These are phyloP conservation scores for Blepharisma japonicum DNA, from an alignment of 73 alveolate species.

Conservation along the genomic window DNA sequence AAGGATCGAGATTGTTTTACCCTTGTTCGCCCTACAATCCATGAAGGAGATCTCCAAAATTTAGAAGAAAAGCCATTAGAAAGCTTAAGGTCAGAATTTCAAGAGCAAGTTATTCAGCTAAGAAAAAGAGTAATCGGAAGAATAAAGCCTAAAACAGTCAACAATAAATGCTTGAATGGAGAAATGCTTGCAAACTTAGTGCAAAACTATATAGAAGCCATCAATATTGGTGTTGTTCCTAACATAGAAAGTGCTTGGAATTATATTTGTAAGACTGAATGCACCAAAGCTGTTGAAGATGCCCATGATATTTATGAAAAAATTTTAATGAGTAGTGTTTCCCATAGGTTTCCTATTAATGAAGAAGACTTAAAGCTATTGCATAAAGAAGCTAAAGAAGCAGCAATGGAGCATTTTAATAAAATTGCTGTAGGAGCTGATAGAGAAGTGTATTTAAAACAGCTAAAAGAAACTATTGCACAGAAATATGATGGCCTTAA, in stretches of 20 bases:
- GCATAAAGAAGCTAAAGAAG: conserved; percentile 34
- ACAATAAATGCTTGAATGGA: conserved; percentile 83
- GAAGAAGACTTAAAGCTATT: conserved; percentile 27
- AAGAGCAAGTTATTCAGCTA: conserved; percentile 78
- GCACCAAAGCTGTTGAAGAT: conserved; percentile 62
- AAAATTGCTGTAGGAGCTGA: conserved; percentile 11
- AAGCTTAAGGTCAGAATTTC: conserved; percentile 89
- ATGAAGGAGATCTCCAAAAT: conserved; percentile 88
- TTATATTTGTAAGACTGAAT: conserved; percentile 75
- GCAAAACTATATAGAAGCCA: conserved; percentile 68
- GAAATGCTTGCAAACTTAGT: conserved; percentile 77
- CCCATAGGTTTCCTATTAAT: not conserved
- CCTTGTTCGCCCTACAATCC: conserved; percentile 92
- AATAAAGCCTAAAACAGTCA: conserved; percentile 81
- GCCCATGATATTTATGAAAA: conserved; percentile 52
- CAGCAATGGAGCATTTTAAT: not conserved
- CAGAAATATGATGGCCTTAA: not conserved
- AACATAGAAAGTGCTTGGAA: conserved; percentile 73
- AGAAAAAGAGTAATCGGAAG: conserved; percentile 78
- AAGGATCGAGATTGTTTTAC: conserved; percentile 92
- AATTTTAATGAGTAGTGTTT: not conserved
- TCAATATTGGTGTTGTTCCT: conserved; percentile 85
- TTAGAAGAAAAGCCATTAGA: conserved; percentile 80
- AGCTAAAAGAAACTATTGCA: not conserved
- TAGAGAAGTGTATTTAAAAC: conserved; percentile 24